Evolutionary conservation across 177 flowering plant species (phyloP).

Genomic region (Vitis hybrid): DNA sequence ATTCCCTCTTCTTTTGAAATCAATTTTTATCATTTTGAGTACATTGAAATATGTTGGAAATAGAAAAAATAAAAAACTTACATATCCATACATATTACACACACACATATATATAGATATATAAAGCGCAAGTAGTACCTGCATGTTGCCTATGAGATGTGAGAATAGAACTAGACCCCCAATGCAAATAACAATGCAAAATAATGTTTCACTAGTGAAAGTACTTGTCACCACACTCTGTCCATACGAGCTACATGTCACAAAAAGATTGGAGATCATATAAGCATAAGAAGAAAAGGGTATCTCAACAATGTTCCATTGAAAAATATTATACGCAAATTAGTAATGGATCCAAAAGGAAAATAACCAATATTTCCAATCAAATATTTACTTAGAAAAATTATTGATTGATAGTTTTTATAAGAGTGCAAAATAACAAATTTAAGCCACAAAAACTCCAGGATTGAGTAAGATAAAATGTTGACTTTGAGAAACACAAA

Average conservation of each 20-base stretch:
- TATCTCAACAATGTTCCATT: background rate
- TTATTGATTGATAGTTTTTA: no score
- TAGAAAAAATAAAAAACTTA: no score
- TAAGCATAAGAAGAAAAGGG: background rate
- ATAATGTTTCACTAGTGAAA: slow-evolving; percentile 34
- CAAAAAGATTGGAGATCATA: background rate
- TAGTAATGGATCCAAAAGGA: background rate
- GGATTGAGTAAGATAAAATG: no score
- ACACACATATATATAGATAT: background rate
- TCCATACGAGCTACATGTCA: slow-evolving; percentile 57
- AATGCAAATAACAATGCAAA: slow-evolving; percentile 39
- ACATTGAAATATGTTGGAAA: no score
- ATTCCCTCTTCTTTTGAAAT: no score
- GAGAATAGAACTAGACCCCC: slow-evolving; percentile 55
- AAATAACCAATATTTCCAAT: background rate
- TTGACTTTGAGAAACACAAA: no score
- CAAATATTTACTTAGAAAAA: background rate
- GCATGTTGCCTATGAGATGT: slow-evolving; percentile 66
- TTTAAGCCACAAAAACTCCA: no score
- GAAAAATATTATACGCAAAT: background rate
- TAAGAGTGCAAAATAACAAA: no score
- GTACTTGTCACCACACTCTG: slow-evolving; percentile 46
- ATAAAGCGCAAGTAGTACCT: slow-evolving; percentile 34
- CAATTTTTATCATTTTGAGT: no score
- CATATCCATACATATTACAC: no score